Percentiles rank a stretch among this genome's conserved stretches.
Conservation (phyloP, 2,329 filamentous ascomycete genomes). For the Pestalotiopsis sp. region DNA sequence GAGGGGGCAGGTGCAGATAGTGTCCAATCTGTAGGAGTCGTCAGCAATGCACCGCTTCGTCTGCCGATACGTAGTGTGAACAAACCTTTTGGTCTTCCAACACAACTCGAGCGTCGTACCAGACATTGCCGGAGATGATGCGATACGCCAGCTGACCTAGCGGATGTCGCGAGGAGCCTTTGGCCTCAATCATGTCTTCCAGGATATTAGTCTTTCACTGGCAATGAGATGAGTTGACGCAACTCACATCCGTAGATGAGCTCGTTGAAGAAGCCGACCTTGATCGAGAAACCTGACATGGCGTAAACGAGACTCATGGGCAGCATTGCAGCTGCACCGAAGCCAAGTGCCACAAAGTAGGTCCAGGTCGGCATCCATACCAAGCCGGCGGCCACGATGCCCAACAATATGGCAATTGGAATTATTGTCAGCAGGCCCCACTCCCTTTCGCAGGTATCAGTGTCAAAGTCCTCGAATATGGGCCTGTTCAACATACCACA, state of each 20-base stretch:
- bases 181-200: conserved; percentile 11
- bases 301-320: conserved; percentile 64
- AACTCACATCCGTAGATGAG: conserved; percentile 51
- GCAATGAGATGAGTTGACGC: not conserved
- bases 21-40: conserved; percentile 54
- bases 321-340: conserved; percentile 57
- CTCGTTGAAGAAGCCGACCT: conserved; percentile 60
- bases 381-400: conserved; percentile 51
- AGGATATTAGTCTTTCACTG: not conserved
- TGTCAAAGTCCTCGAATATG: not conserved
- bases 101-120: conserved; percentile 61
- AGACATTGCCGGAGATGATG: conserved; percentile 62
- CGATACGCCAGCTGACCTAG: conserved; percentile 43
- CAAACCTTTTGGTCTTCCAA: conserved; percentile 51
- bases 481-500: not conserved
- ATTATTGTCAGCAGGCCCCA: conserved; percentile 4
- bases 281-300: conserved; percentile 41
- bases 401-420: conserved; percentile 38
- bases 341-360: conserved; percentile 58
- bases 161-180: conserved; percentile 7
- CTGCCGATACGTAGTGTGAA: conserved; percentile 23
- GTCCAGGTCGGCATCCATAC: conserved; percentile 65
- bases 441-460: not conserved
- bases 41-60: not conserved
- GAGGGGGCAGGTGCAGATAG: conserved; percentile 64